These are phyloP conservation scores for Boletus semigastroideus DNA, from an alignment of 1,284 basidiomycete species.

Conservation along the genomic window DNA sequence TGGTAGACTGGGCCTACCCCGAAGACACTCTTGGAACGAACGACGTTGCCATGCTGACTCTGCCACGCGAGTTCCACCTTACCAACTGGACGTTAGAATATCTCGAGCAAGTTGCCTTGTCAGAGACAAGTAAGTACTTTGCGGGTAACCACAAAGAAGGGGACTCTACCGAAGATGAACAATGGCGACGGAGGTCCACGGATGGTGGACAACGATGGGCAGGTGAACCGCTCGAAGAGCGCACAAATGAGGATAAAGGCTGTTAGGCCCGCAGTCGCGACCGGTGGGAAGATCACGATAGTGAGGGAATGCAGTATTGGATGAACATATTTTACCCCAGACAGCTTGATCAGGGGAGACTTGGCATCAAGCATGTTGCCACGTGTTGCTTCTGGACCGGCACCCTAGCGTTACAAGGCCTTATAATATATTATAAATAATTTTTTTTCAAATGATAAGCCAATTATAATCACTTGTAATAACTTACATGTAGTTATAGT, in stretches of 20 bases:
- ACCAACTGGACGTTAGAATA: slow-evolving; percentile 25
- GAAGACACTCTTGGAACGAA: slow-evolving; percentile 29
- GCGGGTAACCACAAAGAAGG: neutral
- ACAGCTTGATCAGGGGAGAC: too few species aligned
- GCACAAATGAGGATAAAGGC: slow-evolving; percentile 13
- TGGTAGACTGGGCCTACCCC: slow-evolving; percentile 15
- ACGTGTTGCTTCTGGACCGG: too few species aligned
- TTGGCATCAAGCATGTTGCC: too few species aligned
- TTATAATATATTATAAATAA: too few species aligned
- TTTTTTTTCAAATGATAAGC: too few species aligned
- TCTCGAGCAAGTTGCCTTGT: slow-evolving; percentile 26
- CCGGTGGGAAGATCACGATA: too few species aligned
- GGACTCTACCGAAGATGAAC: slow-evolving; percentile 30
- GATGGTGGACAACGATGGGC: slow-evolving; percentile 27
- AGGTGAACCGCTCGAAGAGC: slow-evolving; percentile 11
- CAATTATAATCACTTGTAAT: too few species aligned
- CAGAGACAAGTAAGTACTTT: neutral
- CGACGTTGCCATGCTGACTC: slow-evolving; percentile 23
- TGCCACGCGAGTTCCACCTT: slow-evolving; percentile 34
- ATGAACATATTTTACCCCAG: too few species aligned
- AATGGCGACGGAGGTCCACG: slow-evolving; percentile 34
- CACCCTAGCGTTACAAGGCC: too few species aligned
- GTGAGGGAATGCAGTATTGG: too few species aligned
- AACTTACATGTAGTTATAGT: too few species aligned
- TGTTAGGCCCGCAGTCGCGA: neutral